Evolutionary conservation across 352 stramenopile species (phyloP), one percentile per base, ranked within the genome.

Genomic region (Phytophthora syringae): DNA sequence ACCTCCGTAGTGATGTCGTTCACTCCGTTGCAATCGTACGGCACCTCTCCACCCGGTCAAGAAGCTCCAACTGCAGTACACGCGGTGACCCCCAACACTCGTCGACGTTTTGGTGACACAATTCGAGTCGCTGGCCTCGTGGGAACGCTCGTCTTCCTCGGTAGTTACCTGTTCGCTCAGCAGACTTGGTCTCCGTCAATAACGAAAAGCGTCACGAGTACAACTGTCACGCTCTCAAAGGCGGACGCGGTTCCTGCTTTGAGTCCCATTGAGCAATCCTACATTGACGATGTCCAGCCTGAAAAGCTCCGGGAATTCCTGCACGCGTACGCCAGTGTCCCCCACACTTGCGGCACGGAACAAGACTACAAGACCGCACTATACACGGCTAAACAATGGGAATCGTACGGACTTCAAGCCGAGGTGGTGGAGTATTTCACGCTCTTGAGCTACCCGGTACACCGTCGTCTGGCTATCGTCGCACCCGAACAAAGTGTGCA

Each of bases 371-470:
- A 54, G 28, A 54, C 18, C 12, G 48, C 48, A 6, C 20, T 54
- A 28, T 42, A 28, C 27, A 54, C 48, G 6, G 28, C 48, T 2
- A 9, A 40, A n/a, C 27, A 42, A 18, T 54, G 42, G 18, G 25
- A n/a, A 11, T n/a, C 18, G 0, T 47, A 25, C 20, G 40, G 40
- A 16, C 40, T 89, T 22, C 62, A 81, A 16, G 70, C 83, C 34
- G 64, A 79, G 40, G 83, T 88, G 30, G 65, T 82, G 68, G 56
- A 85, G 36, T 80, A 92, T 37, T 60, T 86, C 49, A 79, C 78
- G 39, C 59, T 90, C 24, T 64, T 96, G 7, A 92, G 82, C 18
- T 75, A 80, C 42, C 87, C 87, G 0, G 54, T 81, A 12, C 62
- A 61, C 18, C 74, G 69, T 27, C 67, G 53, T 16, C 52, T 79